Base-by-base conservation (phyloP, 495 filamentous ascomycete genomes). In the Xeromyces bisporus region DNA sequence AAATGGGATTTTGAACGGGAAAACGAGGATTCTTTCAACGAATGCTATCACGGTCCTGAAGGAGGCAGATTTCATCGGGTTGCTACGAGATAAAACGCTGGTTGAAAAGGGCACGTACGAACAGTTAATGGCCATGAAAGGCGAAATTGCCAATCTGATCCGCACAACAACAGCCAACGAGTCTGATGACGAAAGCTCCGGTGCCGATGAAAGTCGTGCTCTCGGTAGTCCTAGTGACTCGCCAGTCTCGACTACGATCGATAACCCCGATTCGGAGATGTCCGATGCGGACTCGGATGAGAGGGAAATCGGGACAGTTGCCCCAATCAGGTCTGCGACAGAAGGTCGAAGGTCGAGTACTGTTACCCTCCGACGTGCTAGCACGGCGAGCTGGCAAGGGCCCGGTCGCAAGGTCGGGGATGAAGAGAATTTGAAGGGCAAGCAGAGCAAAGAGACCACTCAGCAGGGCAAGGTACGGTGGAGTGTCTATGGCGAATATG, bases 381-480 rank as follows among this genome's bases (percentile, higher is more conserved):
- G 84, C 47, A 77, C 85, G 11, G 87, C 78, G 17, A 94, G 80
- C 43, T 92, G 93, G 62, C 77, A 66, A 31, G 82, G 83, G 4
- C 78, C 83, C 16, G 67, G 82, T 26, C 80, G 84, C 33, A 93
- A 82, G 51, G 41, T 82, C 23, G 65, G 60, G 9, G 89, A 97
- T 48, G 80, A 93, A 46, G 89, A 93, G 43, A 78, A 73, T 24
- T 46, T 69, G 37, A 93, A 80, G 60, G 81, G 76, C 35, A 81
- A 73, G 42, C 84, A 93, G 51, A 71, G 66, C 10, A 85, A 91
- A 48, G 91, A 99, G 51, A 71, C 73, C 31, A 70, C 69, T 0
- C 80, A 94, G 48, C 83, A 96, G 50, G 91, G 91, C 28, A 93
- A 94, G 48, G 91, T 99, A 35, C 94, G 93, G 52, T 94, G 91